A percentile compares a stretch with the other conserved stretches of the same genome.
Conservation (phyloP, 2,329 filamentous ascomycete genomes). For the Cordyceps pruinosa region DNA sequence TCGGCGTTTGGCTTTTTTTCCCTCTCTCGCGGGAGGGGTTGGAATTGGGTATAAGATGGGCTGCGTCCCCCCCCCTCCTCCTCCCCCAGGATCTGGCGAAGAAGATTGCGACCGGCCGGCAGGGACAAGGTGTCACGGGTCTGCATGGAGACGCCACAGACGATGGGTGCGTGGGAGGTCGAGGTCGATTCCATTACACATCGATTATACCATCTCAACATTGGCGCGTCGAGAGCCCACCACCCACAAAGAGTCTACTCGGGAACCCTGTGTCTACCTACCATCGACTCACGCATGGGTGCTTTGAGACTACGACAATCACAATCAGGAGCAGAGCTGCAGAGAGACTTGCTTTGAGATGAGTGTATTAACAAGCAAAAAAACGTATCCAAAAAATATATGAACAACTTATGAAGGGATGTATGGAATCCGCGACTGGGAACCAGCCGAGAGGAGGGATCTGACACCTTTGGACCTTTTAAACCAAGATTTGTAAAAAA, state of each 20-base stretch:
- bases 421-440: background rate
- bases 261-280: too few relatives aligned
- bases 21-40: too few relatives aligned
- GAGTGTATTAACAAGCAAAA: conserved; percentile 10
- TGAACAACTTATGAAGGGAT: background rate
- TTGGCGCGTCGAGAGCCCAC: too few relatives aligned
- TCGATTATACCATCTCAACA: too few relatives aligned
- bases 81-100: background rate
- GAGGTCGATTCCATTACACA: too few relatives aligned
- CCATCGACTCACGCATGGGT: background rate
- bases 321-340: background rate
- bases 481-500: conserved; percentile 4
- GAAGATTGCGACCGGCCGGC: too few relatives aligned
- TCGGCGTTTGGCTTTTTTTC: background rate
- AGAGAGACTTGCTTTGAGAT: conserved; percentile 1
- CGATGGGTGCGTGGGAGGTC: background rate
- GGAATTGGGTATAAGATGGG: background rate
- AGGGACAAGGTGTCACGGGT: background rate
- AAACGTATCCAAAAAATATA: too few relatives aligned
- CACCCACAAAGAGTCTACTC: too few relatives aligned
- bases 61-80: background rate
- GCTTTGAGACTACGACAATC: background rate
- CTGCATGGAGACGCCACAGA: background rate
- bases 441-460: background rate
- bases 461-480: background rate